Percentiles rank a stretch among this genome's conserved stretches.
These are phyloP conservation scores for Gautieria morchelliformis DNA, from an alignment of 768 basidiomycete species.

Conservation along the genomic window DNA sequence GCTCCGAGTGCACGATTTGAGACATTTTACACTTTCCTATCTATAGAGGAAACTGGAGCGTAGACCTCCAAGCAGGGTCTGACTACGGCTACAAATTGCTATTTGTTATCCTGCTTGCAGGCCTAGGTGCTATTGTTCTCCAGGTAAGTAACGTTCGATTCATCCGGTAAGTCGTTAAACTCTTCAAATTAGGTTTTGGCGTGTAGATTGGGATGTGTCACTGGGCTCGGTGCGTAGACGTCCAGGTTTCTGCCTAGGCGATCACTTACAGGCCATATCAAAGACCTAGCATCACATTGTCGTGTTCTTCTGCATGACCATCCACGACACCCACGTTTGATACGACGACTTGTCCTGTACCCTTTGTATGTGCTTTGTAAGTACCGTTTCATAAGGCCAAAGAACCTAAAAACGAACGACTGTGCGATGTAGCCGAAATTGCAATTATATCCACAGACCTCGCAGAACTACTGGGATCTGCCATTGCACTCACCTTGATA, in stretches of 20 bases:
- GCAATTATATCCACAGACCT: conserved; percentile 74
- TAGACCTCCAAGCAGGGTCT: conserved; percentile 82
- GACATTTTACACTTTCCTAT: neutral
- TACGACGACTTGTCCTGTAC: conserved; percentile 52
- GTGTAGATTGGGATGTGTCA: conserved; percentile 72
- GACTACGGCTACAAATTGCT: conserved; percentile 78
- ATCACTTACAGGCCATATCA: conserved; percentile 14
- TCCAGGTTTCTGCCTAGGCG: conserved; percentile 26
- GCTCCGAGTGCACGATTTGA: neutral
- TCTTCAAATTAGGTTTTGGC: conserved; percentile 49
- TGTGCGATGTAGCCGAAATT: conserved; percentile 40
- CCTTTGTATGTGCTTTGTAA: conserved; percentile 44
- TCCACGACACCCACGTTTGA: conserved; percentile 45
- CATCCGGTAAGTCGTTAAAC: neutral
- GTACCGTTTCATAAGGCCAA: neutral
- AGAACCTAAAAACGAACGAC: conserved; percentile 9
- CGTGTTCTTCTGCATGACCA: conserved; percentile 57
- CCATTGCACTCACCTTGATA: conserved; percentile 69
- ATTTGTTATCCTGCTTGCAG: conserved; percentile 77
- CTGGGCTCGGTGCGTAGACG: conserved; percentile 59
- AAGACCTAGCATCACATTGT: conserved; percentile 55
- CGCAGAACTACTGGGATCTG: conserved; percentile 73
- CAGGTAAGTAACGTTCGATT: conserved; percentile 40
- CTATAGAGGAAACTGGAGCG: conserved; percentile 76
- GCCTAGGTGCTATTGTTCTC: conserved; percentile 72